A percentile compares a stretch with the other conserved stretches of the same genome.
These are phyloP conservation scores for Aphanoascus verrucosus DNA, from an alignment of 2,329 filamentous ascomycete species.

Conservation along the genomic window DNA sequence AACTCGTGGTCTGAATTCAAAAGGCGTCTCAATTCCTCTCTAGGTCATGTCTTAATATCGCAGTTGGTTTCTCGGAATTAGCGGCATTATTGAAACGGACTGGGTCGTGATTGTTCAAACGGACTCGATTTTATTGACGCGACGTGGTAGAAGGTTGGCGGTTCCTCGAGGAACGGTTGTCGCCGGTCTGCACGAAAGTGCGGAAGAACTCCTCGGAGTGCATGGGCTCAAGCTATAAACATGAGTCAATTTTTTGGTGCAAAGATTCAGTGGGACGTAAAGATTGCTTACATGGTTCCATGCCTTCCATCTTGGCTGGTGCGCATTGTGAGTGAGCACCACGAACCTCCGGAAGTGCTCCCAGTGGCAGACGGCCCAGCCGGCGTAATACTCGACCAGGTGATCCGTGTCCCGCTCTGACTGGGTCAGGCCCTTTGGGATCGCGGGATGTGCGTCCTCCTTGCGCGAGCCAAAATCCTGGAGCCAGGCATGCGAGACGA, in stretches of 20 bases:
- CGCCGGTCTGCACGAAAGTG: no score
- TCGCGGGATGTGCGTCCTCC: slow-evolving; percentile 18
- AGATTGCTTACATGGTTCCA: slow-evolving; percentile 24
- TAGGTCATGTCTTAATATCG: no score
- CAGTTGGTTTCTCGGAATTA: no score
- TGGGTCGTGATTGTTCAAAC: no score
- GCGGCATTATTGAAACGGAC: no score
- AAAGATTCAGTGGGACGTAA: neutral
- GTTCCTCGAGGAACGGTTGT: no score
- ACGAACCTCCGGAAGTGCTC: slow-evolving; percentile 26
- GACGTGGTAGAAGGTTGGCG: no score
- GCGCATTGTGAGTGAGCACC: slow-evolving; percentile 21
- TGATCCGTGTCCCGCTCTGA: slow-evolving; percentile 27
- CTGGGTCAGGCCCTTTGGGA: slow-evolving; percentile 22
- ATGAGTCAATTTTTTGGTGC: neutral
- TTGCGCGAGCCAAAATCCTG: slow-evolving; percentile 22
- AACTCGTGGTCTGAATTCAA: no score
- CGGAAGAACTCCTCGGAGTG: no score
- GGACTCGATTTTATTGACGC: no score
- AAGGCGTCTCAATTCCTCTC: no score
- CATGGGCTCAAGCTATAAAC: neutral
- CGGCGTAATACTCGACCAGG: slow-evolving; percentile 32
- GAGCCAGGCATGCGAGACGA: slow-evolving; percentile 24
- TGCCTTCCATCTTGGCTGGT: slow-evolving; percentile 21
- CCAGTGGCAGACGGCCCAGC: slow-evolving; percentile 27